Base-by-base conservation (phyloP, 805 yeast species). In the Metschnikowia shivogae region DNA sequence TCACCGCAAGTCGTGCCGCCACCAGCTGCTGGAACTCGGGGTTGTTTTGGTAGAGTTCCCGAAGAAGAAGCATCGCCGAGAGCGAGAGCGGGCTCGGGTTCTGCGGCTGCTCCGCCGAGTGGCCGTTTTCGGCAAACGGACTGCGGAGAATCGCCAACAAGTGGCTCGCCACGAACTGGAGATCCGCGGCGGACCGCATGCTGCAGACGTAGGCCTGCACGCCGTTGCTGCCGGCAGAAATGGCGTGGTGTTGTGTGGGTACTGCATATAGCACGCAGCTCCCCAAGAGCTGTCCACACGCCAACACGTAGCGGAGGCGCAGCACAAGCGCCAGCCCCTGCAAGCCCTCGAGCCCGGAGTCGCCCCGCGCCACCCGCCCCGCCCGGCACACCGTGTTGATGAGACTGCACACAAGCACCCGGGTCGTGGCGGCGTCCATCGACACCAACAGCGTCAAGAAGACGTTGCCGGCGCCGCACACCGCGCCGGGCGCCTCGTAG, bases 11-110 rank as follows among this genome's bases (percentile, higher is more conserved):
- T 36, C 72, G 68, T 11, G 72, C 70, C 1, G 54, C 60, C 2
- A 63, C 51, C 22, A 58, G 24, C 2, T 73, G 62, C 46, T 73
- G 73, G 55, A 84, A 82, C 39, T 63, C 63, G 47, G 70, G 71
- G 63, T 92, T 92, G 54, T 89, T 82, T 58, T 87, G 92, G 29
- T 79, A 64, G 35, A 89, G 64, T 55, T 86, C 95, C 86, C 95
- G 87, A 12, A 86, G 53, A 7, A 90, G 59, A 59, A 84, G 73
- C 5, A 80, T 62, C n/a, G 77, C 58, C 56, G 84, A 90, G 3
- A 72, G 65, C 2, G 80, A 61, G 83, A 89, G 72, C 14, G 73
- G 55, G 4, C 29, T 7, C 17, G 42, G 42, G 13, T 34, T 19
- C 2, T 28, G 27, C 8, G n/a, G 41, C 13, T 20, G 5, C 17